phyloP scores from a whole-genome alignment of 2,329 filamentous ascomycete genomes.

The Neonectria sp. region DNA sequence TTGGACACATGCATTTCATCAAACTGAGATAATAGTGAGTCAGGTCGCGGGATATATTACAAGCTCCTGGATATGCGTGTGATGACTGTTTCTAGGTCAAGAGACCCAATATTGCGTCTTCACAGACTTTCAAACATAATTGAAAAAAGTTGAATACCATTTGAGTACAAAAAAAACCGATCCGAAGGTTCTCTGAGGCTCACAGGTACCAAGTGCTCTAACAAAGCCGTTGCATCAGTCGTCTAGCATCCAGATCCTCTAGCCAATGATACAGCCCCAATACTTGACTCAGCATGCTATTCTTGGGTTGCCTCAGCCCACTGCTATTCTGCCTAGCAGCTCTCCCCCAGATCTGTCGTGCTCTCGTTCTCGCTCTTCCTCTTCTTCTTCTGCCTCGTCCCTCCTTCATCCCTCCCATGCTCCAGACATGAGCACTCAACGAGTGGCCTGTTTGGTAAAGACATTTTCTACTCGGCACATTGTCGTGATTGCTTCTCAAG shows the following conservation, averaged over 20 bases:
- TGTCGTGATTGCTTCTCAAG: background rate
- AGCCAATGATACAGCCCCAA: conserved; percentile 1
- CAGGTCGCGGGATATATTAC: background rate
- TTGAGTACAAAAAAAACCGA: background rate
- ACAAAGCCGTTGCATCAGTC: background rate
- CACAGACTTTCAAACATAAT: no score
- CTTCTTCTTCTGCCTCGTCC: conserved; percentile 16
- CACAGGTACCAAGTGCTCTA: background rate
- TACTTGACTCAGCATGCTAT: conserved; percentile 27
- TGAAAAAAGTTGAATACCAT: no score
- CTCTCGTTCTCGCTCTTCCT: conserved; percentile 11
- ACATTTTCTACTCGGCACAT: background rate
- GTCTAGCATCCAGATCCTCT: background rate
- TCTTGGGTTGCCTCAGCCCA: conserved; percentile 28
- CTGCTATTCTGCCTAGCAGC: conserved; percentile 25
- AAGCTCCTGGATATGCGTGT: background rate
- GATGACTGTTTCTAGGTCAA: background rate
- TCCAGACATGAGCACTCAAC: background rate
- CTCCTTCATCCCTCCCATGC: conserved; percentile 1
- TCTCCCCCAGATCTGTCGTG: conserved; percentile 13
- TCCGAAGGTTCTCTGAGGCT: background rate
- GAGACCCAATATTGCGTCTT: no score
- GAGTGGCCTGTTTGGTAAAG: background rate
- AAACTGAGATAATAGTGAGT: background rate
- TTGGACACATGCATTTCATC: background rate